Evolutionary conservation across 306 rosid species (phyloP).

Genomic region (Argentina anserina): DNA sequence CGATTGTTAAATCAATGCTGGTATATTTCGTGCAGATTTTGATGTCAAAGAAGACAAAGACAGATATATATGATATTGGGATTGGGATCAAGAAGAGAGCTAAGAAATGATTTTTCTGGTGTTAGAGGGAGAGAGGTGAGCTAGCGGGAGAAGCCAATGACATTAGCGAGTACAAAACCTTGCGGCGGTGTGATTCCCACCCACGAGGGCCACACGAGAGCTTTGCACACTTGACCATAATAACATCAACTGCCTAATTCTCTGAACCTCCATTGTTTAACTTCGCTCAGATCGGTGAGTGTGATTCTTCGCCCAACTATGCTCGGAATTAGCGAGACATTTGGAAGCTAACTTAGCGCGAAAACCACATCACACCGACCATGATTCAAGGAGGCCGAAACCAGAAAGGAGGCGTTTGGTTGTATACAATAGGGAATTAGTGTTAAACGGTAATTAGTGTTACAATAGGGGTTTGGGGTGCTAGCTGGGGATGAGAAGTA

Average conservation of each 20-base stretch:
- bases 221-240: slow-evolving; percentile 46
- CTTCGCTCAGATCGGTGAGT: slow-evolving; percentile 36
- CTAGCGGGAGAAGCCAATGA: not conserved
- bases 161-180: slow-evolving; percentile 78
- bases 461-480: not conserved
- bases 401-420: slow-evolving; percentile 17
- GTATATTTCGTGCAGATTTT: not conserved
- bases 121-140: slow-evolving; percentile 13
- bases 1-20: not conserved
- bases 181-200: slow-evolving; percentile 85
- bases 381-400: slow-evolving; percentile 29
- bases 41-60: not conserved
- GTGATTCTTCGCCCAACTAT: slow-evolving; percentile 11
- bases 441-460: not conserved
- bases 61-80: not conserved
- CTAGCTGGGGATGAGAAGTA: not conserved
- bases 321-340: slow-evolving; percentile 18
- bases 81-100: slow-evolving; percentile 1
- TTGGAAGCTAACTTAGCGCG: not conserved
- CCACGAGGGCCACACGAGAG: slow-evolving; percentile 56
- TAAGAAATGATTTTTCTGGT: no score
- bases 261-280: slow-evolving; percentile 58
- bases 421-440: not conserved
- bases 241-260: slow-evolving; percentile 58
- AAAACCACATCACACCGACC: slow-evolving; percentile 26